These are phyloP conservation scores for Heliamphora pulchella DNA, from an alignment of 179 eudicot genomes.

Conservation along the genomic window DNA sequence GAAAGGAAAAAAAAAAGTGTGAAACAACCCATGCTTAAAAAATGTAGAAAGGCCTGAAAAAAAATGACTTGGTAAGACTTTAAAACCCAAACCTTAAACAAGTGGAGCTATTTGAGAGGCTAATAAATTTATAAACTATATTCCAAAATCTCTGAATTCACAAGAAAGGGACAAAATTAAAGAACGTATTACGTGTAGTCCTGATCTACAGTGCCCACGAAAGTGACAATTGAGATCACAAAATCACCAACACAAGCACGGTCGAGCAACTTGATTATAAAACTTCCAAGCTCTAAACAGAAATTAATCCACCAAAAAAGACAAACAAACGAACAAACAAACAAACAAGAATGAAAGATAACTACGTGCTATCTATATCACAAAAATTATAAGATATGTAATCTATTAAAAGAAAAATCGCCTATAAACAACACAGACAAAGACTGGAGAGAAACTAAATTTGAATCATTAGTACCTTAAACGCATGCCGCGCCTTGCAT, in stretches of 20 bases:
- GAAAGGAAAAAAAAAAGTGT: background rate
- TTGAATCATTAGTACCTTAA: constrained; percentile 43
- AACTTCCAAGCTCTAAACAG: background rate
- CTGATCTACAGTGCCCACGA: background rate
- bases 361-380: background rate
- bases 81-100: background rate
- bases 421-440: background rate
- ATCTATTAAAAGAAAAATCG: background rate
- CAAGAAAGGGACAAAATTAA: background rate
- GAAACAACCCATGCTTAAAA: background rate
- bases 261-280: background rate
- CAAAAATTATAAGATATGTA: background rate
- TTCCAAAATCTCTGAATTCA: background rate
- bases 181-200: background rate
- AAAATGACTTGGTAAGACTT: background rate
- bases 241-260: background rate
- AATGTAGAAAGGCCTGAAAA: background rate
- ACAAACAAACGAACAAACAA: background rate
- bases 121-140: background rate
- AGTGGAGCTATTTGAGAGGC: background rate
- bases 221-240: background rate
- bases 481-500: constrained; percentile 94
- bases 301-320: constrained; percentile 4
- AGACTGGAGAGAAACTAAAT: background rate
- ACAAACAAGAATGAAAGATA: background rate